Conservation (phyloP, 768 basidiomycete genomes). For the Nevesoporus exiguus region DNA sequence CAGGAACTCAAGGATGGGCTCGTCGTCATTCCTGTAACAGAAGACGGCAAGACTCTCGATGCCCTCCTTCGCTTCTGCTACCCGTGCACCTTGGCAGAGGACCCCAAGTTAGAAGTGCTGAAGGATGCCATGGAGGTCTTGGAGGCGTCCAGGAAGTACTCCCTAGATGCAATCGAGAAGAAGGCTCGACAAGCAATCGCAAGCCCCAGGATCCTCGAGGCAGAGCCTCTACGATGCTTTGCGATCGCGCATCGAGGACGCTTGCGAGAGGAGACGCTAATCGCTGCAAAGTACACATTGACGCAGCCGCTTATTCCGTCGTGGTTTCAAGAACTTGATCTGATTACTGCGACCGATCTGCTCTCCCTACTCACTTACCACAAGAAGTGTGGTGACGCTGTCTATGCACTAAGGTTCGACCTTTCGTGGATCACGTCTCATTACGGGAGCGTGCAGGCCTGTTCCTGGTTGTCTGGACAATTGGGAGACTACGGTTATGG, state of each 20-base stretch:
- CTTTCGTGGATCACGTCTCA: constrained; percentile 13
- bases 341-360: constrained; percentile 25
- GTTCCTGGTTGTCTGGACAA: constrained; percentile 4
- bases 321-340: constrained; percentile 25
- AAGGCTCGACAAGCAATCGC: background rate
- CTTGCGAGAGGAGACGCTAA: background rate
- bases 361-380: constrained; percentile 24
- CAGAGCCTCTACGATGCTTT: background rate
- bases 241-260: background rate
- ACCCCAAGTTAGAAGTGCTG: background rate
- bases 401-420: constrained; percentile 1
- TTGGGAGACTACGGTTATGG: too few species aligned
- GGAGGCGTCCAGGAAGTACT: background rate
- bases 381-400: constrained; percentile 12
- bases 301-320: constrained; percentile 20
- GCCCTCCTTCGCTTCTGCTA: constrained; percentile 26
- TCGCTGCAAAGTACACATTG: constrained; percentile 17
- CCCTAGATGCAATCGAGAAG: background rate
- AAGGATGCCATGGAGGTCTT: background rate
- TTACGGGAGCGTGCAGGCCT: background rate
- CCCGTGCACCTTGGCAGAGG: constrained; percentile 8
- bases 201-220: background rate
- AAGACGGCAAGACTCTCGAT: constrained; percentile 22
- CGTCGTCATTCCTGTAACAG: constrained; percentile 16
- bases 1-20: constrained; percentile 17